Conservation (phyloP, 2,329 filamentous ascomycete genomes). For the Paraphoma sp. region DNA sequence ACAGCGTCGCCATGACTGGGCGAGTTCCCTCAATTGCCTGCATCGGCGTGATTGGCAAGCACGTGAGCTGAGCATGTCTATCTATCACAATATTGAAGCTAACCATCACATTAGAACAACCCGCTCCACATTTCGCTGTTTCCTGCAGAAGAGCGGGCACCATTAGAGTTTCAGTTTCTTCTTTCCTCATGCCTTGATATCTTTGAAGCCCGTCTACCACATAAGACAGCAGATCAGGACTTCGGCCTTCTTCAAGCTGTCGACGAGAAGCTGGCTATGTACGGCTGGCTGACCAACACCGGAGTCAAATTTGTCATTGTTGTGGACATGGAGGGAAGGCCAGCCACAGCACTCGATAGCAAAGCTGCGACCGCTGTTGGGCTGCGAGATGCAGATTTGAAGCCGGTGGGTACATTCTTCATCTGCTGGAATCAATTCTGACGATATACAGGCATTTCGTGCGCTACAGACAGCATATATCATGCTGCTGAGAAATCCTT, state of each 20-base stretch:
- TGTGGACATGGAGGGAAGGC: constrained; percentile 84
- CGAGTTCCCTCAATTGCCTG: constrained; percentile 81
- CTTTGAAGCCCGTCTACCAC: constrained; percentile 83
- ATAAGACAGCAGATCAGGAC: constrained; percentile 78
- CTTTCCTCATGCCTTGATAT: constrained; percentile 92
- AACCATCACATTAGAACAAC: constrained; percentile 72
- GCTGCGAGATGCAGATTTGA: constrained; percentile 84
- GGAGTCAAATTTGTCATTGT: constrained; percentile 89
- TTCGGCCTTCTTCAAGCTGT: constrained; percentile 90
- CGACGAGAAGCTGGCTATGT: constrained; percentile 90
- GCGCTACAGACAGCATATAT: constrained; percentile 95
- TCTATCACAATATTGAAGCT: constrained; percentile 3
- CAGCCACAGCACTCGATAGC: constrained; percentile 46
- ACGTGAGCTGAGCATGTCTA: constrained; percentile 63
- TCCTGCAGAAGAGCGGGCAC: constrained; percentile 73
- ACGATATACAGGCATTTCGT: constrained; percentile 71
- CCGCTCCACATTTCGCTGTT: constrained; percentile 93
- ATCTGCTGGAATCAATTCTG: background rate
- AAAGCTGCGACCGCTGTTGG: constrained; percentile 62
- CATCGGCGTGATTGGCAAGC: constrained; percentile 90
- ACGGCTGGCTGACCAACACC: constrained; percentile 97
- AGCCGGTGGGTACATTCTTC: constrained; percentile 64
- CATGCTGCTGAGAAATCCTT: constrained; percentile 86
- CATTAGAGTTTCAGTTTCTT: constrained; percentile 90
- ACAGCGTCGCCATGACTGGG: constrained; percentile 47